Base-by-base conservation (phyloP, 768 basidiomycete species). In the Coprinellus micaceus region DNA sequence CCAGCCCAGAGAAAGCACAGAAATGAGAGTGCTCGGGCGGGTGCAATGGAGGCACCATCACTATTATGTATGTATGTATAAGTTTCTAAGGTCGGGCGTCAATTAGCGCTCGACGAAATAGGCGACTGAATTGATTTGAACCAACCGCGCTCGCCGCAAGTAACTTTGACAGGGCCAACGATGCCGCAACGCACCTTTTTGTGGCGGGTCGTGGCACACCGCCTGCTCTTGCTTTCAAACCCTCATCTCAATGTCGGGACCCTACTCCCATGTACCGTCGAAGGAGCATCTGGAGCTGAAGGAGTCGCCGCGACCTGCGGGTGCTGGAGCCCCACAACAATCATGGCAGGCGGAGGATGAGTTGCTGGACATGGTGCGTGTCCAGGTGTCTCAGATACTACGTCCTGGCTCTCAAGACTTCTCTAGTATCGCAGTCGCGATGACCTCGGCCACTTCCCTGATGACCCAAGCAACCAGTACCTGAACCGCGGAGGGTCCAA, bases 341-440 rank as follows among this genome's bases (percentile, higher is more conserved):
- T 13, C 61, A 1, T 64, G 61, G 63, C 13, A 25, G 4, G 44
- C n/a, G 11, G 58, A 64, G 26, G 61, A 66, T 41, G 63, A 66
- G 46, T 60, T 63, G 19, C 13, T 60, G 29, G 60, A 62, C 51
- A 66, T 63, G 63, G 65, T 66, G 17, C 44, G 46, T 36, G 17
- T 30, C 36, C 17, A 17, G 9, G 36, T 9, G 36, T 19, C 5
- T 25, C 2, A 7, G 11, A 4, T 28, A n/a, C 19, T 4, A 3
- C n/a, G 47, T 49, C 12, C 19, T 24, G 28, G 15, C 26, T 5
- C 13, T 25, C 47, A 5, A 17, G n/a, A 28, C 47, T 10, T 15
- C 4, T 46, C 19, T 25, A 49, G 28, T 46, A 33, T 30, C 33
- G 46, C 19, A 28, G n/a, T 48, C 25, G 45, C 36, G 45, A 49